Evolutionary conservation across 1,139 yeast genomes (phyloP).

Genomic region (Trichomonascaceae sp.): DNA sequence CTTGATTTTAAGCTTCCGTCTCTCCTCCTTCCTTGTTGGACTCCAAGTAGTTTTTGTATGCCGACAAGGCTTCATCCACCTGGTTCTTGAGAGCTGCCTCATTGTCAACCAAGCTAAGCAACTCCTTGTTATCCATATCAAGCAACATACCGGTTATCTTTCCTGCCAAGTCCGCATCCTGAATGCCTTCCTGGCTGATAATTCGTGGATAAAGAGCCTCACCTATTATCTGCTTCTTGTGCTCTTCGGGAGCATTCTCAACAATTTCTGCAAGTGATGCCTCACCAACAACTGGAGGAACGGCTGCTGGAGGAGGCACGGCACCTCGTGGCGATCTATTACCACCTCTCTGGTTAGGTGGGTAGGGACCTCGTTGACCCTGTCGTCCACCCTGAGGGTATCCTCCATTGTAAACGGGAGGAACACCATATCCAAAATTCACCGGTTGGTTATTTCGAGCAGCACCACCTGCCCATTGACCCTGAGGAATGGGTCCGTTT

Average conservation of each 20-base stretch:
- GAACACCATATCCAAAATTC: constrained; percentile 48
- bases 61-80: constrained; percentile 91
- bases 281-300: constrained; percentile 18
- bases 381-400: constrained; percentile 36
- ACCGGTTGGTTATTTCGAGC: constrained; percentile 13
- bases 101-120: constrained; percentile 74
- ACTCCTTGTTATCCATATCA: constrained; percentile 90
- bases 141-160: constrained; percentile 99
- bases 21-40: constrained; percentile 21
- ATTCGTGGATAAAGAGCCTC: constrained; percentile 96
- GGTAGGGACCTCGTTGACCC: constrained; percentile 19
- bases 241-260: constrained; percentile 51
- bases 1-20: constrained; percentile 3
- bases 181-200: constrained; percentile 75
- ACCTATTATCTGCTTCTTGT: constrained; percentile 95
- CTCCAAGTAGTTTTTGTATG: constrained; percentile 39
- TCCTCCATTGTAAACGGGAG: constrained; percentile 69
- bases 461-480: constrained; percentile 40
- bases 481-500: constrained; percentile 53
- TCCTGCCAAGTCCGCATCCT: constrained; percentile 94
- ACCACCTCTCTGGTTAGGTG: constrained; percentile 29
- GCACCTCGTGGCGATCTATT: constrained; percentile 17
- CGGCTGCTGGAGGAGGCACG: constrained; percentile 17
- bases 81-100: constrained; percentile 86
- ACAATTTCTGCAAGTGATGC: constrained; percentile 32